Conservation (phyloP, 106 monocot genomes). For the Allium sativum region DNA sequence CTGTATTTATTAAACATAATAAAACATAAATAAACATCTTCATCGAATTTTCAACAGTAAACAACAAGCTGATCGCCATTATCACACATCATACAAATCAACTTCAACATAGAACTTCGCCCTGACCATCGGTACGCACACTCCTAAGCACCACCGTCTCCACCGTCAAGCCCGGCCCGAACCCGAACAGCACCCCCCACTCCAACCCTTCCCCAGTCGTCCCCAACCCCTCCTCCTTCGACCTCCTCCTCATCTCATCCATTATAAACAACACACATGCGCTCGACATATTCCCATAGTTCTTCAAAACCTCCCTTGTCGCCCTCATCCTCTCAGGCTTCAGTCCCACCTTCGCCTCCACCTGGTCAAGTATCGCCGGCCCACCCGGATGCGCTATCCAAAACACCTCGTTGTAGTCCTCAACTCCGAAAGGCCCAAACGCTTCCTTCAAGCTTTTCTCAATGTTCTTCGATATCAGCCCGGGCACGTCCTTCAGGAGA, state of each 20-base stretch:
- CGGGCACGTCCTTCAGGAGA: constrained; percentile 59
- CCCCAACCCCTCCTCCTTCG: background rate
- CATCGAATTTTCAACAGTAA: too few species aligned
- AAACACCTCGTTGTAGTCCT: constrained; percentile 39
- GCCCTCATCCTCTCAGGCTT: constrained; percentile 28
- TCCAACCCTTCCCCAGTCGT: constrained; percentile 8
- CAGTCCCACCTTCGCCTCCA: constrained; percentile 32
- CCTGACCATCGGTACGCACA: background rate
- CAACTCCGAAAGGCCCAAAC: constrained; percentile 34
- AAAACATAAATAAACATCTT: too few species aligned
- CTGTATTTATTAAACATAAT: too few species aligned
- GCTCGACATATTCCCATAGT: constrained; percentile 38
- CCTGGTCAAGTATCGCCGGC: constrained; percentile 42
- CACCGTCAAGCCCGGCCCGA: constrained; percentile 7
- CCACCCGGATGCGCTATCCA: constrained; percentile 19
- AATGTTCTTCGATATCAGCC: constrained; percentile 67
- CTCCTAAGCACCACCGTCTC: constrained; percentile 6
- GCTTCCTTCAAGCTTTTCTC: constrained; percentile 44
- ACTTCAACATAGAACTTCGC: too few species aligned
- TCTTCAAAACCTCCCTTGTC: constrained; percentile 31
- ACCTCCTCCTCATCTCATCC: constrained; percentile 40
- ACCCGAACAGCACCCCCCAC: constrained; percentile 15
- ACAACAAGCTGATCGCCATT: too few species aligned
- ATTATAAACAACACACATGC: constrained; percentile 41
- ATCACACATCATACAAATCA: too few species aligned